A percentile compares a stretch with the other conserved stretches of the same genome.
phyloP scores from a whole-genome alignment of 768 basidiomycete species.

The Suillus subluteus region DNA sequence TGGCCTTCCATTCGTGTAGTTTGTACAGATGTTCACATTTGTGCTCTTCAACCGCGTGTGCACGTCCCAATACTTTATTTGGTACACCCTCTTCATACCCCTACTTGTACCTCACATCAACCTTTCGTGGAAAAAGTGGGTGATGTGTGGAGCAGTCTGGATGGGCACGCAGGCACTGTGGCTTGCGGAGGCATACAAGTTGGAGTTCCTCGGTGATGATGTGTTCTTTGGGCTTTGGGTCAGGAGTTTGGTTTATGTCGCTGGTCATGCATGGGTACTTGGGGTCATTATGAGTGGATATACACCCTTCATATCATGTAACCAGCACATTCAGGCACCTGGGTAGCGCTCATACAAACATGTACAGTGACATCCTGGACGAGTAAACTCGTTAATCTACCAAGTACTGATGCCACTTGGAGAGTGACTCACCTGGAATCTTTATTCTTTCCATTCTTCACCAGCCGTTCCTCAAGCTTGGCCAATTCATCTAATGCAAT shows the following conservation, averaged over 20 bases:
- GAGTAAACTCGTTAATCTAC: slow-evolving; percentile 12
- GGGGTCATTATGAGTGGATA: slow-evolving; percentile 62
- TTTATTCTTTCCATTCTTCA: slow-evolving; percentile 40
- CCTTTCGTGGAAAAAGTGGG: slow-evolving; percentile 47
- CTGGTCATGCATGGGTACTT: slow-evolving; percentile 82
- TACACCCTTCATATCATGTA: neutral
- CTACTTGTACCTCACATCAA: slow-evolving; percentile 71
- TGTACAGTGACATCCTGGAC: slow-evolving; percentile 76
- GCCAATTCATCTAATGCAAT: slow-evolving; percentile 87
- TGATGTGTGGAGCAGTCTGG: slow-evolving; percentile 63
- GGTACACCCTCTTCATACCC: slow-evolving; percentile 92
- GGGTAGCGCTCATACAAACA: slow-evolving; percentile 59
- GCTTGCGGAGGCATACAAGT: slow-evolving; percentile 87
- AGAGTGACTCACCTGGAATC: slow-evolving; percentile 50
- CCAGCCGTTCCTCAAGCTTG: slow-evolving; percentile 79
- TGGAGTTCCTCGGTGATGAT: slow-evolving; percentile 83
- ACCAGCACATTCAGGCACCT: neutral
- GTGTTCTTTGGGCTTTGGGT: slow-evolving; percentile 81
- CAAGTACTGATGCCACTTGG: neutral
- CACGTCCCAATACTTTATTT: slow-evolving; percentile 98
- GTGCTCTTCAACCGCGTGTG: slow-evolving; percentile 99
- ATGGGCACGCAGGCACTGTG: slow-evolving; percentile 80
- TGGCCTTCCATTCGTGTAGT: slow-evolving; percentile 84
- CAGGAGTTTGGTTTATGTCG: slow-evolving; percentile 72
- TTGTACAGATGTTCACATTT: slow-evolving; percentile 87